A percentile compares a stretch with the other conserved stretches of the same genome.
These are phyloP conservation scores for Ogataea polymorpha DNA, from an alignment of 805 yeast genomes.

Conservation along the genomic window DNA sequence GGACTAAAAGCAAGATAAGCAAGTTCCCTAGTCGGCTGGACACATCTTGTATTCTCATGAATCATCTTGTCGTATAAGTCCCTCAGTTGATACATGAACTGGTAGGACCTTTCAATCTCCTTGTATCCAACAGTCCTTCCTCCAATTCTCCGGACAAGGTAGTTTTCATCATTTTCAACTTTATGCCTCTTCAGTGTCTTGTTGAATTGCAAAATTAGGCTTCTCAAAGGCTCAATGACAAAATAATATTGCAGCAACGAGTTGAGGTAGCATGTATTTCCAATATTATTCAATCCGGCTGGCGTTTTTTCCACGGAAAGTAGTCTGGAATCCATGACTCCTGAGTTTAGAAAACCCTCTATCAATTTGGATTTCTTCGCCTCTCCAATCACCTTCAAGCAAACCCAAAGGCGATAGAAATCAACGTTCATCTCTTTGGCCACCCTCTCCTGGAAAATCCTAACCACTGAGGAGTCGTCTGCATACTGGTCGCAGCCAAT, in stretches of 20 bases:
- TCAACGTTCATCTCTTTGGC: constrained; percentile 42
- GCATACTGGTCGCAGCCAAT: constrained; percentile 52
- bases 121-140: constrained; percentile 77
- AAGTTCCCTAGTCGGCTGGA: constrained; percentile 77
- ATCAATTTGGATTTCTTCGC: constrained; percentile 55
- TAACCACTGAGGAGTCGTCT: constrained; percentile 53
- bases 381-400: constrained; percentile 54
- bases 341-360: constrained; percentile 53
- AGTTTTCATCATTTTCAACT: constrained; percentile 33
- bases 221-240: constrained; percentile 76
- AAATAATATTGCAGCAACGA: constrained; percentile 89
- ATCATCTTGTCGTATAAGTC: constrained; percentile 70
- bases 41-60: constrained; percentile 55
- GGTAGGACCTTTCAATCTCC: constrained; percentile 79
- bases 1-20: constrained; percentile 87
- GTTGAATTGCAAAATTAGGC: constrained; percentile 56
- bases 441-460: constrained; percentile 47
- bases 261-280: constrained; percentile 92
- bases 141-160: constrained; percentile 67
- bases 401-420: constrained; percentile 53
- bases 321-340: constrained; percentile 55
- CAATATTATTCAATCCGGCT: constrained; percentile 89
- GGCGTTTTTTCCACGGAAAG: constrained; percentile 75
- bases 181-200: constrained; percentile 28
- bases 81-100: constrained; percentile 72